Conservation (phyloP, 2,329 filamentous ascomycete genomes). For the Neobulgaria alba region DNA sequence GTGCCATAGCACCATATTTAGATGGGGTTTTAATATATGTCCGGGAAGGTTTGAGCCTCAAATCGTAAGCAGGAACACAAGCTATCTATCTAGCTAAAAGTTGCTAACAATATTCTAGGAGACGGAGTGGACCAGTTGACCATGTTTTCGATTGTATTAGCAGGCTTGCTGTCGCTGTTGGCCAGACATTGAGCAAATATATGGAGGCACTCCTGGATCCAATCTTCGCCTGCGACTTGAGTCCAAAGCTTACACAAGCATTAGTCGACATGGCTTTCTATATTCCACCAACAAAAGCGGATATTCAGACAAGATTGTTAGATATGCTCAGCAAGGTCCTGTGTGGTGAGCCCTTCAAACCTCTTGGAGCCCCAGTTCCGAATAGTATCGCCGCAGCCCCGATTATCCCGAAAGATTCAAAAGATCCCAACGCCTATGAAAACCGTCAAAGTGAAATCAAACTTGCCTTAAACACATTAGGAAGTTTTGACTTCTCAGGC, state of each 20-base stretch:
- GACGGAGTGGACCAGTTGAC: conserved; percentile 40
- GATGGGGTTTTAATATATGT: conserved; percentile 93
- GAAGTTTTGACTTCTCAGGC: conserved; percentile 92
- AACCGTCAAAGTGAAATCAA: conserved; percentile 80
- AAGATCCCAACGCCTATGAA: conserved; percentile 75
- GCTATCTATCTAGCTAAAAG: background rate
- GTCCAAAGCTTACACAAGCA: conserved; percentile 87
- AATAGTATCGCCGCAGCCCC: conserved; percentile 76
- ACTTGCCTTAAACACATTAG: conserved; percentile 84
- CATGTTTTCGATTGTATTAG: conserved; percentile 98
- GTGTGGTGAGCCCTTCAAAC: conserved; percentile 85
- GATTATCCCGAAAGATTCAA: conserved; percentile 77
- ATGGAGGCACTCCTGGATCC: conserved; percentile 93
- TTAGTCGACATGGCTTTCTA: conserved; percentile 98
- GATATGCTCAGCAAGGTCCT: conserved; percentile 93
- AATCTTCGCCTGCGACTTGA: conserved; percentile 93
- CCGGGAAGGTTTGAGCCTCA: conserved; percentile 76
- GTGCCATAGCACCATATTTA: conserved; percentile 87
- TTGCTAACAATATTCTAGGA: conserved; percentile 33
- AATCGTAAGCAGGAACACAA: conserved; percentile 46
- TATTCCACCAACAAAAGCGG: conserved; percentile 86
- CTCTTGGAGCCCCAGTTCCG: conserved; percentile 76
- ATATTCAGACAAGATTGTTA: conserved; percentile 85
- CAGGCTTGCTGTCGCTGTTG: conserved; percentile 87
- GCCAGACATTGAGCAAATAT: conserved; percentile 95